A percentile compares a stretch with the other conserved stretches of the same genome.
phyloP scores from a whole-genome alignment of 805 yeast species.

The Yamadazyma tumulicola region DNA sequence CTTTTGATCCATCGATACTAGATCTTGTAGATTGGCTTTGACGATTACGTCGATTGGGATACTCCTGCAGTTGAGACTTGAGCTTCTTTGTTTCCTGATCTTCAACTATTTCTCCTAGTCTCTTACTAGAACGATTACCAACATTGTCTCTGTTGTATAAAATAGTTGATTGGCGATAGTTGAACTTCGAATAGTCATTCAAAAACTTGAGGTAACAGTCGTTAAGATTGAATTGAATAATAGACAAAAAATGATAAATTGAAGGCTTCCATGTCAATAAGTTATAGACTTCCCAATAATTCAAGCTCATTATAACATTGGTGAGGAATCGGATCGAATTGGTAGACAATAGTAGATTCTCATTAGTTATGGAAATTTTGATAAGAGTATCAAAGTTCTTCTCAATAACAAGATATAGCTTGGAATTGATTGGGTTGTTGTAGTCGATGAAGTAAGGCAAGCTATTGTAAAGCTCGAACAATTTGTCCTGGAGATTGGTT shows the following conservation, averaged over 20 bases:
- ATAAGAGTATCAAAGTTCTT: constrained; percentile 38
- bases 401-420: constrained; percentile 33
- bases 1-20: background rate
- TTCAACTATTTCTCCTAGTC: constrained; percentile 1
- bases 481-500: constrained; percentile 21
- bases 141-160: constrained; percentile 10
- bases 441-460: constrained; percentile 19
- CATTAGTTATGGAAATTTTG: constrained; percentile 28
- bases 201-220: constrained; percentile 38
- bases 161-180: constrained; percentile 2
- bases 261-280: constrained; percentile 40
- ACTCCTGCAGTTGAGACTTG: background rate
- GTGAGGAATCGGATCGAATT: constrained; percentile 36
- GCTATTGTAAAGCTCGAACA: constrained; percentile 19
- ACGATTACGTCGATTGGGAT: background rate
- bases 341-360: constrained; percentile 29
- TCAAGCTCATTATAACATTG: constrained; percentile 31
- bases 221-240: constrained; percentile 38
- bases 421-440: constrained; percentile 27
- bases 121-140: constrained; percentile 7
- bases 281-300: constrained; percentile 45
- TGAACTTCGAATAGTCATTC: constrained; percentile 27
- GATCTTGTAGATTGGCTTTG: background rate
- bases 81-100: constrained; percentile 1
- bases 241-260: constrained; percentile 34